Base-by-base conservation (phyloP, 2,329 filamentous ascomycete genomes). In the Talaromyces marneffei region DNA sequence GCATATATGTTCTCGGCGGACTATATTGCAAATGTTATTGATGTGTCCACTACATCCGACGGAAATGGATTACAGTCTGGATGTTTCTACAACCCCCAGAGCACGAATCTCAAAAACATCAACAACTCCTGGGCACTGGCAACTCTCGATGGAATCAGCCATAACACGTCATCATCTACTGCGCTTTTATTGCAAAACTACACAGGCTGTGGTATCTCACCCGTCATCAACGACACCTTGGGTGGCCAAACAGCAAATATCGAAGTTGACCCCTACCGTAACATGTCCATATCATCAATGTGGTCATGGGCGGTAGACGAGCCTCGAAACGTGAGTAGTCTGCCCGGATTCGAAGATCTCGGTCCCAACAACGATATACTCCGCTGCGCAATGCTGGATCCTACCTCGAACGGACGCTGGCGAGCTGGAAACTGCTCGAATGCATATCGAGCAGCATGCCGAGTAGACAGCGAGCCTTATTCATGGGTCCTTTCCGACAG, bases 271-370 rank as follows among this genome's bases (percentile, higher is more conserved):
- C 63, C 70, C 18, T 87, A 87, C 68, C 75, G 78, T 62, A 77
- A 78, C 54, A 80, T 82, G 62, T 79, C 80, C 1, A 72, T 79
- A 48, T 78, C 77, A 12, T 76, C 81, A 0, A 75, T 84, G 9
- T 88, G 86, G 85, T 81, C 83, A 20, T 89, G 85, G 85, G 82
- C 79, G 1, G 70, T 77, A 0, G 78, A 78, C 10, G 78, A 88
- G 69, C 86, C 86, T 1, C 67, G 71, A 33, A 84, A 83, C 62
- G 72, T 71, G 37, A 60, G 37, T 9, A 77, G 77, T 3, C 65
- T 68, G 9, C 63, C 66, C 5, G 67, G 67, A 7, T 63, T 66
- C 18, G 65, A 70, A 5, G 61, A 64, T 7, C 68, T 72, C 20
- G 46, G 59, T 8, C 67, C 74, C 33, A 70, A 72, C 33, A 74